Evolutionary conservation across 2,329 filamentous ascomycete species (phyloP).

Genomic region (Didymella pomorum): DNA sequence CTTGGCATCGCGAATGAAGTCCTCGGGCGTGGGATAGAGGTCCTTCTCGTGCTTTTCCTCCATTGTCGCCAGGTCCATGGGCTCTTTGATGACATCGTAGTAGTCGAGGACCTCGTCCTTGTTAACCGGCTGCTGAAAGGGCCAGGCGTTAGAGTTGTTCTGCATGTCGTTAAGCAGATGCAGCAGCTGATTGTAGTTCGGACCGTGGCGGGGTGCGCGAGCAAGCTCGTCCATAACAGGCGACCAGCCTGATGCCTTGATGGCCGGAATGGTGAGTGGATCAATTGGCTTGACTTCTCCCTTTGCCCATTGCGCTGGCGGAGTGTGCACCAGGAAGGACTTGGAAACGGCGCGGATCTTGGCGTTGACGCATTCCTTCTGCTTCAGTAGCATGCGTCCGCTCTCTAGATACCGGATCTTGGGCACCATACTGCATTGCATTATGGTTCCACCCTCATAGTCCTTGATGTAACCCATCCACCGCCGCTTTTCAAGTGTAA

Average conservation of each 20-base stretch:
- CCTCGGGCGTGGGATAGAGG: conserved; percentile 87
- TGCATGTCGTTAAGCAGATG: conserved; percentile 94
- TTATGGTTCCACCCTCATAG: conserved; percentile 97
- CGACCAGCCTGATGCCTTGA: conserved; percentile 91
- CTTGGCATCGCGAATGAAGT: conserved; percentile 87
- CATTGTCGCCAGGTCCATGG: conserved; percentile 97
- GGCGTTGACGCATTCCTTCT: conserved; percentile 92
- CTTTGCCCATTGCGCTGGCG: conserved; percentile 85
- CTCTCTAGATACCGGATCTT: conserved; percentile 93
- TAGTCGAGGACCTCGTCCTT: conserved; percentile 98
- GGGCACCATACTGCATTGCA: conserved; percentile 98
- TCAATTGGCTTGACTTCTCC: conserved; percentile 74
- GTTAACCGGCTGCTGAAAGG: conserved; percentile 92
- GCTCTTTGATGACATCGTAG: conserved; percentile 97
- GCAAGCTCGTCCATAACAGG: conserved; percentile 98
- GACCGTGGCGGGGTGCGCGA: conserved; percentile 91
- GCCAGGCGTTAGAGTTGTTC: conserved; percentile 92
- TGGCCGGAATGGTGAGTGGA: conserved; percentile 84
- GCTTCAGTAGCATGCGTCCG: conserved; percentile 93
- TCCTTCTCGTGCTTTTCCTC: conserved; percentile 94
- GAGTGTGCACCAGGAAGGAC: conserved; percentile 84
- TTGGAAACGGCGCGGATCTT: conserved; percentile 94
- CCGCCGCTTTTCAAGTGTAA: conserved; percentile 84
- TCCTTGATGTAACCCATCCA: conserved; percentile 99
- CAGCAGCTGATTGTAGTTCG: conserved; percentile 93